A percentile compares a stretch with the other conserved stretches of the same genome.
These are phyloP conservation scores for Flaveria floridana DNA, from an alignment of 140 eudicot species.

Conservation along the genomic window DNA sequence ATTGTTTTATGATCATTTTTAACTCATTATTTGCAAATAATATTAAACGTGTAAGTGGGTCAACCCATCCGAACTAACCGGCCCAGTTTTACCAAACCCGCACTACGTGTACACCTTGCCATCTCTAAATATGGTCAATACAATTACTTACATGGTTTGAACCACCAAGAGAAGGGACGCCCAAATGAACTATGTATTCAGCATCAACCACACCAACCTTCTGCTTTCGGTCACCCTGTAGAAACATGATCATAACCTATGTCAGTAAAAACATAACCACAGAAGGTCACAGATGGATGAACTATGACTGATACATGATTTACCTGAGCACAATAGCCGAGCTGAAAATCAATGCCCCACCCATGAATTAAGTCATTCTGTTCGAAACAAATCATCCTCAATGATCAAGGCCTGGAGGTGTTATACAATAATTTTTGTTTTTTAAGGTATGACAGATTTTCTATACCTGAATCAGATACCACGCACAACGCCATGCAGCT, in stretches of 20 bases:
- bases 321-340: conserved; percentile 98
- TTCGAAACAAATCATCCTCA: conserved; percentile 8
- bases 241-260: conserved; percentile 4
- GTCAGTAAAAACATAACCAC: conserved; percentile 7
- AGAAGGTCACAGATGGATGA: neutral
- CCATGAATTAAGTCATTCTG: conserved; percentile 92
- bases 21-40: neutral
- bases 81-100: neutral
- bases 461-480: conserved; percentile 87
- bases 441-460: neutral
- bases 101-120: neutral
- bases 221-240: conserved; percentile 73
- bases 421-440: neutral
- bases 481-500: conserved; percentile 84
- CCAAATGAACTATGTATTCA: conserved; percentile 71
- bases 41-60: neutral
- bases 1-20: neutral
- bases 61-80: neutral
- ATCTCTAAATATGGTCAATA: neutral
- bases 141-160: conserved; percentile 45
- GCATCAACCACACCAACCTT: conserved; percentile 88
- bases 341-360: conserved; percentile 87
- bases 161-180: conserved; percentile 81
- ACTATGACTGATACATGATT: neutral
- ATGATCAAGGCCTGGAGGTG: neutral